Base-by-base conservation (phyloP, 768 basidiomycete species). In the Kockovaella imperatae region DNA sequence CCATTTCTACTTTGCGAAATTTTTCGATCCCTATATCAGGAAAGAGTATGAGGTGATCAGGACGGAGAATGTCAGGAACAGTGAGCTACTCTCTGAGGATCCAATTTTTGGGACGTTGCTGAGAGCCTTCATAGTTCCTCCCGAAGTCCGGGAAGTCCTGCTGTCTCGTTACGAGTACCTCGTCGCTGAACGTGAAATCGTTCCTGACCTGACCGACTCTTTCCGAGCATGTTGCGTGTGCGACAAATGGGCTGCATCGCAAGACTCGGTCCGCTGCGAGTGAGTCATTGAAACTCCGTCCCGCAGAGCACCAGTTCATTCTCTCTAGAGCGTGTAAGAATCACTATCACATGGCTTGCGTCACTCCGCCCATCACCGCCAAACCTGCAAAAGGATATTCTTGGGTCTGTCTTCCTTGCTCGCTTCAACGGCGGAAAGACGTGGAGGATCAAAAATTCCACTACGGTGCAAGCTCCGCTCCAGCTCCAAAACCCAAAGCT, bases 21-120 rank as follows among this genome's bases (percentile, higher is more conserved):
- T 96, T 24, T 99, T 93, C 68, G 93, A 97, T 75, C 89, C 90
- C 44, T 96, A 93, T 73, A 87, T 96, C 74, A 90, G 93, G 76
- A 86, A 87, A 71, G 91, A 96, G 73, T 96, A 93, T 71, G 95
- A 97, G 70, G 85, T 96, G 59, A 83, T 99, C 45, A 83, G 84
- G 52, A 80, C 87, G 25, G 79, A 79, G 32, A 86, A 83, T 61
- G 83, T 95, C 53, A 80, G 83, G 49, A 99, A 99, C 70, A 75
- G 93, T 97, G 70, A 66, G 89, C 26, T 14, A 21, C 20, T 20
- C 11, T n/a, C 20, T 14, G 21, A 14, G 34, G 45, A 8, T 11
- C 17, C 21, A 24, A 15, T 24, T 15, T 23, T 28, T 25, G 8
- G 14, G 13, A 11, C n/a, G 13, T 4, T 3, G 14, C 36, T 35